These are phyloP conservation scores for Triangularia verruculosa DNA, from an alignment of 2,329 filamentous ascomycete genomes.

Conservation along the genomic window DNA sequence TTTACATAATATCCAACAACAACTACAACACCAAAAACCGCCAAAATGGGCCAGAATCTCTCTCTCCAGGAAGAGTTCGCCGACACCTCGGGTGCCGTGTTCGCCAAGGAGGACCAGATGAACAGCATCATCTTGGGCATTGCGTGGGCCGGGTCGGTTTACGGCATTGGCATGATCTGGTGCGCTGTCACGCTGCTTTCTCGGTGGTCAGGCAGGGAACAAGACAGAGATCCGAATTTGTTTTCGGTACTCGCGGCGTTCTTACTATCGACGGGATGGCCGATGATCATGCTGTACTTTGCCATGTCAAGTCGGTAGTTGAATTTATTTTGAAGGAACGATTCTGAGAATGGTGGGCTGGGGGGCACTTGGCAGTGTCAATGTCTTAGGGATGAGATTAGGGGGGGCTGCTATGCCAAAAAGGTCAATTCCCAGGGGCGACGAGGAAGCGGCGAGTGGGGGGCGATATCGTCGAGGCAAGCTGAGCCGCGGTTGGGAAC, in stretches of 20 bases:
- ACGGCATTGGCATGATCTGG: slow-evolving; percentile 42
- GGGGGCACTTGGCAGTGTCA: neutral
- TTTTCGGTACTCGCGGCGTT: slow-evolving; percentile 27
- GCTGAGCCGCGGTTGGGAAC: neutral
- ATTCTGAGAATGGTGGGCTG: neutral
- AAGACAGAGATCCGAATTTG: slow-evolving; percentile 28
- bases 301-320: slow-evolving; percentile 12
- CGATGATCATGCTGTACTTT: slow-evolving; percentile 27
- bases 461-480: neutral
- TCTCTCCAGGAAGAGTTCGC: slow-evolving; percentile 35
- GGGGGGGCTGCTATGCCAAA: neutral
- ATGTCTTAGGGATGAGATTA: neutral
- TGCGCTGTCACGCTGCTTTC: slow-evolving; percentile 41
- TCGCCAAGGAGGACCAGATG: slow-evolving; percentile 33
- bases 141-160: slow-evolving; percentile 37
- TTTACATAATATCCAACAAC: neutral
- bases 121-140: slow-evolving; percentile 35
- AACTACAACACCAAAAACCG: too few relatives aligned
- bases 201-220: slow-evolving; percentile 41
- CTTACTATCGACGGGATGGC: slow-evolving; percentile 27
- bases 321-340: neutral
- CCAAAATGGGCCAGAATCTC: slow-evolving; percentile 41
- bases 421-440: neutral
- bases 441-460: neutral
- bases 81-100: slow-evolving; percentile 36